Base-by-base conservation (phyloP, 257 asterid genomes). In the Penstemon newberryi region DNA sequence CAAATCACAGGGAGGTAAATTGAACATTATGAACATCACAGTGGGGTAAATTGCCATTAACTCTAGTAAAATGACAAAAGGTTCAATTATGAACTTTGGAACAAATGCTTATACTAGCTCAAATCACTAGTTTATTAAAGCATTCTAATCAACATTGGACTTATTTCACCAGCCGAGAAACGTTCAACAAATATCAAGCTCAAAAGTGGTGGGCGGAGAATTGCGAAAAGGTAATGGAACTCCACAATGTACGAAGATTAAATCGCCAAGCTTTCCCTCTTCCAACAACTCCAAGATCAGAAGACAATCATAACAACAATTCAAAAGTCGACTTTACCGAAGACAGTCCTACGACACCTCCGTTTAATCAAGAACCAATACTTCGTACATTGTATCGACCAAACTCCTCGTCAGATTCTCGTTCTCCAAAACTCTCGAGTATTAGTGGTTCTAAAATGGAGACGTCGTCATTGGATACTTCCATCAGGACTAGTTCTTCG, bases 131-230 rank as follows among this genome's bases (percentile, higher is more conserved):
- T 46, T 46, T 8, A 8, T 7, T 68, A 11, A 51, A 3, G 1
- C 50, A 38, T 59, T 49, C 56, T 43, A 44, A 45, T 25, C 9
- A 25, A 25, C 56, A 38, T 46, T 44, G 15, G 12, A 40, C 54
- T 63, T 19, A 36, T 74, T 71, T 65, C 50, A 63, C 60, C 60
- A 92, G 98, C 82, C 97, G 97, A 54, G 98, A 93, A 68, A 82
- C 81, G 79, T 93, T 88, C 77, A 90, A 90, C 88, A 86, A 90
- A 79, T 86, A 89, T 85, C 96, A 93, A 90, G 98, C 98, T 41
- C 98, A 93, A 75, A 82, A 80, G 71, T 93, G 98, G 98, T 93
- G 98, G 98, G 81, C 94, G 0, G 98, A 90, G 76, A 93, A 93
- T 66, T 90, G 80, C 19, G 96, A 93, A 67, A 93, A 84, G 74